phyloP scores from a whole-genome alignment of 768 basidiomycete genomes.

The Fomitopsis pulvina region DNA sequence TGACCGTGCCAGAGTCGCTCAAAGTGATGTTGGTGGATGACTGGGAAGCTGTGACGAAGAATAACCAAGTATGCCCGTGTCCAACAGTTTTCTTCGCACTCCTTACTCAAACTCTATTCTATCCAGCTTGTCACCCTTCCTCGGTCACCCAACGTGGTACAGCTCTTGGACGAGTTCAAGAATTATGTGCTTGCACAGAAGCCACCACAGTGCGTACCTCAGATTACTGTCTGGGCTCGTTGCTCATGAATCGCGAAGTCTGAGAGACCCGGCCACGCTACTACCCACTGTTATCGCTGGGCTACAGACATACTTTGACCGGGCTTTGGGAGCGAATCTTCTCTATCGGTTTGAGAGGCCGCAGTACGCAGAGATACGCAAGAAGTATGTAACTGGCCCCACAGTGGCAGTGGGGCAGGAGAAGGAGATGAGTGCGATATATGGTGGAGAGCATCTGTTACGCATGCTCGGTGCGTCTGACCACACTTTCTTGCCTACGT shows the following conservation, averaged over 20 bases:
- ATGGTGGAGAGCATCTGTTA: slow-evolving; percentile 91
- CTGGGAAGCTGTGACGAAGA: slow-evolving; percentile 97
- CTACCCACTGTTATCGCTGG: slow-evolving; percentile 81
- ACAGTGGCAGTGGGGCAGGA: slow-evolving; percentile 62
- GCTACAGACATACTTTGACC: slow-evolving; percentile 88
- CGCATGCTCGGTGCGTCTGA: slow-evolving; percentile 75
- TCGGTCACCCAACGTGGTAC: slow-evolving; percentile 68
- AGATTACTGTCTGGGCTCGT: neutral
- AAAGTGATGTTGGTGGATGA: slow-evolving; percentile 91
- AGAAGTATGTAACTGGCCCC: slow-evolving; percentile 65
- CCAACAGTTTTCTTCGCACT: neutral
- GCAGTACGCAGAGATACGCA: slow-evolving; percentile 80
- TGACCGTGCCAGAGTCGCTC: slow-evolving; percentile 83
- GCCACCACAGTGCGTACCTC: slow-evolving; percentile 27
- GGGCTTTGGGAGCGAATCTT: slow-evolving; percentile 81
- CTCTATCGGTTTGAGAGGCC: slow-evolving; percentile 94
- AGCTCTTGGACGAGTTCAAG: slow-evolving; percentile 74
- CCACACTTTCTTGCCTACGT: neutral
- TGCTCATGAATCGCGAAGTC: slow-evolving; percentile 27
- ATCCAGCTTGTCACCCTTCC: slow-evolving; percentile 81
- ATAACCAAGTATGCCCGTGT: slow-evolving; percentile 59
- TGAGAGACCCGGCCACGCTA: slow-evolving; percentile 64
- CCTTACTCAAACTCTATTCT: neutral
- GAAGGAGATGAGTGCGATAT: slow-evolving; percentile 83
- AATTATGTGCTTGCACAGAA: slow-evolving; percentile 45